Base-by-base conservation (phyloP, 495 filamentous ascomycete species). In the Aspergillus asperescens region DNA sequence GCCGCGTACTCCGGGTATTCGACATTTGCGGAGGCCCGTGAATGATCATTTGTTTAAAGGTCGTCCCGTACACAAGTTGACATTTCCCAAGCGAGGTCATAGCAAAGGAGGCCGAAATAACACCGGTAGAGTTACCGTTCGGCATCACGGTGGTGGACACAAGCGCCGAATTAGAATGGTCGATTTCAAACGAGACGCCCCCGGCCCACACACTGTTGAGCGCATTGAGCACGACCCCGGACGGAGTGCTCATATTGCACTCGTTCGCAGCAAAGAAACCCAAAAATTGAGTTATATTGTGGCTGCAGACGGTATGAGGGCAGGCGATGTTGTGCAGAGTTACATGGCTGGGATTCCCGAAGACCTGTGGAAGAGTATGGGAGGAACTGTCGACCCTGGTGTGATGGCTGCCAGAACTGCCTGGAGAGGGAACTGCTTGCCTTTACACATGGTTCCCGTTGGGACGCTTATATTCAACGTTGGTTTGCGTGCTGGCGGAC, bases 1-100 rank as follows among this genome's bases (percentile, higher is more conserved):
- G 68, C 93, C 93, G 31, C 86, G 89, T 46, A 98, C 94, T 8
- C 93, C 93, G 34, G 94, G 93, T 80, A 63, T 96, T 34, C 85
- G 93, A 53, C 94, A 98, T 78, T 75, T 98, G 49, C 85, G 82
- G 54, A 79, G 93, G 15, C 89, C 93, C 8, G 84, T 96, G 64
- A 96, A 96, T 70, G 93, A 96, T 56, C 94, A 97, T 67, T 76
- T 98, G 25, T 96, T 87, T 85, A 95, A 94, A 74, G 92, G 90
- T 40, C 79, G 90, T 34, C 89, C 94, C 0, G 83, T 85, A 56
- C 76, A 86, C 9, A 83, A 83, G 37, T 77, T 98, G 64, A 98
- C 93, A 2, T 89, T 88, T 59, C 78, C 89, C 32, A 94, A 95
- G 70, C 89, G 89, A 67, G 93, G 93, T 24, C 89, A 93, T 48